phyloP scores from a whole-genome alignment of 352 stramenopile species.

The Globisporangium lucens region DNA sequence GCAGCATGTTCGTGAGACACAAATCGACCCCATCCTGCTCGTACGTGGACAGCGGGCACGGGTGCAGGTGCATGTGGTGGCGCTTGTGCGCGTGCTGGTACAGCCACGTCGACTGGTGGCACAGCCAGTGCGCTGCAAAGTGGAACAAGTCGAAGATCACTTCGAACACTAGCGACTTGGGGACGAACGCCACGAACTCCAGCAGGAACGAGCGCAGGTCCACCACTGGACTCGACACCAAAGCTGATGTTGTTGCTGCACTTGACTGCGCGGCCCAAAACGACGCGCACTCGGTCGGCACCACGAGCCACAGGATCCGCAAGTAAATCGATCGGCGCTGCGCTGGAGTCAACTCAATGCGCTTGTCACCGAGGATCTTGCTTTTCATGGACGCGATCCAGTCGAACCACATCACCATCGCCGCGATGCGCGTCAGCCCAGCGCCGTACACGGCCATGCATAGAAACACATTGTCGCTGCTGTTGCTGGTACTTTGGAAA shows the following conservation, averaged over 20 bases:
- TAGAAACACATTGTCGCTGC: background rate
- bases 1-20: conserved; percentile 72
- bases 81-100: conserved; percentile 83
- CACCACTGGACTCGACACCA: background rate
- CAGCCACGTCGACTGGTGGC: conserved; percentile 60
- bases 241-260: background rate
- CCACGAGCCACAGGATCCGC: conserved; percentile 63
- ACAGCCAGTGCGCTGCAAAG: conserved; percentile 72
- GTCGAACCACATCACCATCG: conserved; percentile 73
- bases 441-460: conserved; percentile 36
- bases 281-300: conserved; percentile 67
- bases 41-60: conserved; percentile 79
- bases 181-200: conserved; percentile 65
- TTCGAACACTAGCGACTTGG: conserved; percentile 84
- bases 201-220: conserved; percentile 22
- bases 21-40: conserved; percentile 78
- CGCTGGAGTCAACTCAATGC: conserved; percentile 32
- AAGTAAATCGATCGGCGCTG: conserved; percentile 51
- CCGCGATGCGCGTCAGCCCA: conserved; percentile 51
- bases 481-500: background rate
- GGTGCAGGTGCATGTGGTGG: conserved; percentile 77
- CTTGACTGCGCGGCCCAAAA: conserved; percentile 40
- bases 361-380: conserved; percentile 66
- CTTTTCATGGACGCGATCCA: conserved; percentile 73
- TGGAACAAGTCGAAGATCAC: conserved; percentile 87